phyloP scores from a whole-genome alignment of 768 basidiomycete species.

The Leccinum disarticulatum region DNA sequence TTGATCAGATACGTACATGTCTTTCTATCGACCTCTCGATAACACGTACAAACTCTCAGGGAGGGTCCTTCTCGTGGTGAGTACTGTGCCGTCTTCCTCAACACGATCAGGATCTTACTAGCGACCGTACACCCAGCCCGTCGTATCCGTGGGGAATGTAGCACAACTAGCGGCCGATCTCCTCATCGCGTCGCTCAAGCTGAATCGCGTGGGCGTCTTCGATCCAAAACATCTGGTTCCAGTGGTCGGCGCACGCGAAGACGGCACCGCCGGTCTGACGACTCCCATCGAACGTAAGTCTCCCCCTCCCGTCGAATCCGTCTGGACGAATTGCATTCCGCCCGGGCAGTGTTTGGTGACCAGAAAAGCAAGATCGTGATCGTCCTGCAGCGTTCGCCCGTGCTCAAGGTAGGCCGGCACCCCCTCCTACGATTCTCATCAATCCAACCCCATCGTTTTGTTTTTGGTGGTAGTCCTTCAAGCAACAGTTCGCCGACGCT shows the following conservation, averaged over 20 bases:
- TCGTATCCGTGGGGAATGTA: conserved; percentile 81
- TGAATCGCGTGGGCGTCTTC: conserved; percentile 61
- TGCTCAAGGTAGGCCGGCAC: conserved; percentile 56
- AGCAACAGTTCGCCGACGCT: conserved; percentile 61
- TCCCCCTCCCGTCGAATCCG: not conserved
- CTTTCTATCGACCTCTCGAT: conserved; percentile 32
- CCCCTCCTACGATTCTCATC: not conserved
- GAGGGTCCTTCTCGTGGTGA: conserved; percentile 31
- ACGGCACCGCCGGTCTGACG: conserved; percentile 58
- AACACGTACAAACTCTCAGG: conserved; percentile 28
- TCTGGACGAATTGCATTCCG: conserved; percentile 1
- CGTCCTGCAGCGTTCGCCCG: conserved; percentile 79
- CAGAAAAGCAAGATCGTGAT: conserved; percentile 50
- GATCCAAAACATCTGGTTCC: conserved; percentile 66
- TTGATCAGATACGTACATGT: conserved; percentile 14
- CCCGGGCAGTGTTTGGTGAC: conserved; percentile 60
- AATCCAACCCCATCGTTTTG: not conserved
- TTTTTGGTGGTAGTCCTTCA: conserved; percentile 48
- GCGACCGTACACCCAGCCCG: conserved; percentile 45
- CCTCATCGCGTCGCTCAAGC: conserved; percentile 62
- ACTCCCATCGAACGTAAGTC: conserved; percentile 73
- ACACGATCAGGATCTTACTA: not conserved
- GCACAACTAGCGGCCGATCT: conserved; percentile 78
- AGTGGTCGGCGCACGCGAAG: conserved; percentile 70
- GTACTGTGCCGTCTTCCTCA: conserved; percentile 1